Percentiles rank a stretch among this genome's conserved stretches.
These are phyloP conservation scores for Fusarium pseudoanthophilum DNA, from an alignment of 2,329 filamentous ascomycete species.

Conservation along the genomic window DNA sequence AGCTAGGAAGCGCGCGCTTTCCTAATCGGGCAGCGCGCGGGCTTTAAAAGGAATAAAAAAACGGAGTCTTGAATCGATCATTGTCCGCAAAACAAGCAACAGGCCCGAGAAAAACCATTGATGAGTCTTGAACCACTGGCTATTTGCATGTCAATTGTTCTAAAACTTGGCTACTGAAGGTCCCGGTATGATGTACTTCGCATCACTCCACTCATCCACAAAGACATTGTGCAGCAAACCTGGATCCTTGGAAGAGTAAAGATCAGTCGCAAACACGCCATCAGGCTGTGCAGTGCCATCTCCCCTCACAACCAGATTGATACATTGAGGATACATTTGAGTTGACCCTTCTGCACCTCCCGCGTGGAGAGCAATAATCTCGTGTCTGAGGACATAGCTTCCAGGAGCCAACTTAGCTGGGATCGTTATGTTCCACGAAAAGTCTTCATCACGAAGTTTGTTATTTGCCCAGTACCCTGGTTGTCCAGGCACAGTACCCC, in stretches of 20 bases:
- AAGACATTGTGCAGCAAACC: background rate
- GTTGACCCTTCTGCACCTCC: background rate
- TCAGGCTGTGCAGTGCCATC: background rate
- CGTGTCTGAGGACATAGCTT: background rate
- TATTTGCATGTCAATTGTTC: too few species aligned
- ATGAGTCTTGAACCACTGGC: too few species aligned
- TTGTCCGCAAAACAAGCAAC: too few species aligned
- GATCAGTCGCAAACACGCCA: background rate
- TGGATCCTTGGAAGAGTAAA: background rate
- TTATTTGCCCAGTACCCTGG: rapidly evolving
- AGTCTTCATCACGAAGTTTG: background rate
- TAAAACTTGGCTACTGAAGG: background rate
- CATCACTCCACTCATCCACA: background rate
- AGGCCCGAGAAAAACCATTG: too few species aligned
- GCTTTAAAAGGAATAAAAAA: background rate
- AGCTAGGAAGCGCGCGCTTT: background rate
- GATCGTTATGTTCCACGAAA: background rate
- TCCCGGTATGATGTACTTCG: background rate
- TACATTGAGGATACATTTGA: background rate
- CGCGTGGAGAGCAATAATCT: rapidly evolving
- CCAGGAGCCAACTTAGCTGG: background rate
- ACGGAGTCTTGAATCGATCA: background rate
- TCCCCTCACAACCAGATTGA: background rate
- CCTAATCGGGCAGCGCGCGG: background rate
- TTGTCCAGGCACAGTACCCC: rapidly evolving